Evolutionary conservation across 345 rosid genomes (phyloP).

Genomic region (Bretschneidera sinensis): DNA sequence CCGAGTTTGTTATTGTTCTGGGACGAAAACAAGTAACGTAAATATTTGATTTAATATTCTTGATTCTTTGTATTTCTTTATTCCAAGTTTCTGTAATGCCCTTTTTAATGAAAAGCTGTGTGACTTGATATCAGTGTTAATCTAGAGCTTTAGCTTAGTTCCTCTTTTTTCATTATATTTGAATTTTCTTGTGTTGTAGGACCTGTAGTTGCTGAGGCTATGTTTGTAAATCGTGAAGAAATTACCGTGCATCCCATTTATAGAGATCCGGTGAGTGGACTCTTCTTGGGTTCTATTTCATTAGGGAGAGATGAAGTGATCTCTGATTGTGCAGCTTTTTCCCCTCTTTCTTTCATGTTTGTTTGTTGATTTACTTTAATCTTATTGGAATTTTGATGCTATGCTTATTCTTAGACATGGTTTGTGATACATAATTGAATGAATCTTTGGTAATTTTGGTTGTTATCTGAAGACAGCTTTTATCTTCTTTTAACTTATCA

Average conservation of each 20-base stretch:
- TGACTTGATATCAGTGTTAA: too few species aligned
- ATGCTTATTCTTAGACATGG: neutral
- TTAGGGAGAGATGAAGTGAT: too few species aligned
- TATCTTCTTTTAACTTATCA: too few species aligned
- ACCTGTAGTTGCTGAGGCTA: constrained; percentile 95
- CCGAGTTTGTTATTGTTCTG: too few species aligned
- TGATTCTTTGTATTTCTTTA: too few species aligned
- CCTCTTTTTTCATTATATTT: too few species aligned
- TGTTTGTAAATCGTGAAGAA: constrained; percentile 89
- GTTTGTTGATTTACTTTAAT: neutral
- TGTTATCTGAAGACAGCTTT: constrained; percentile 2
- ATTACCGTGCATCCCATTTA: constrained; percentile 75
- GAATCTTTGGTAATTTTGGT: neutral
- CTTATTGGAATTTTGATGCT: neutral
- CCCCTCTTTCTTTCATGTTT: constrained; percentile 1
- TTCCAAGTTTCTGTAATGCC: too few species aligned
- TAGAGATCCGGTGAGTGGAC: constrained; percentile 83
- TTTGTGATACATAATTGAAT: neutral
- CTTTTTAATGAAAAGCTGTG: too few species aligned
- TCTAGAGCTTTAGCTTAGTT: too few species aligned
- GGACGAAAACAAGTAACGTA: too few species aligned
- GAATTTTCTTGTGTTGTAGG: constrained; percentile 38
- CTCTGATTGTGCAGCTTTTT: neutral
- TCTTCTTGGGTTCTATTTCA: constrained; percentile 1
- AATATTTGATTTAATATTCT: too few species aligned